Conservation (phyloP, 2,329 filamentous ascomycete species). For the Sporothrix phasma region DNA sequence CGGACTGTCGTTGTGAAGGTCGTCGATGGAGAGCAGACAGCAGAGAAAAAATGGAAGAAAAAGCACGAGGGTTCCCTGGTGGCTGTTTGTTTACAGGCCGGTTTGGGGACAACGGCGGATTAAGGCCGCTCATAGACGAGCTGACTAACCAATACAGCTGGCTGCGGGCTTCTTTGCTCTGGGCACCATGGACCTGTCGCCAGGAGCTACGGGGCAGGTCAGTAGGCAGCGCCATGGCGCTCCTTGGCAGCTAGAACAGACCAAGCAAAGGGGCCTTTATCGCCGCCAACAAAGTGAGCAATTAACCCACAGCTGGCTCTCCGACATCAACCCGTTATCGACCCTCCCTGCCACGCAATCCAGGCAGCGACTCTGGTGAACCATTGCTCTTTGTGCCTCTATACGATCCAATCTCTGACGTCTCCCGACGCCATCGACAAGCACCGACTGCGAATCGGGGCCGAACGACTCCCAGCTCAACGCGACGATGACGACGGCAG, state of each 20-base stretch:
- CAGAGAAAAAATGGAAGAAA: background rate
- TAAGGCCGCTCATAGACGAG: background rate
- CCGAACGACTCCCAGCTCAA: background rate
- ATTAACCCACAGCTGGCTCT: constrained; percentile 4
- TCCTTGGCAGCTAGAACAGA: background rate
- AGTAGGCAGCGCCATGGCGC: constrained; percentile 2
- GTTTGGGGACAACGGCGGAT: background rate
- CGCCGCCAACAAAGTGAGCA: background rate
- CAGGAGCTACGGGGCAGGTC: too few relatives aligned
- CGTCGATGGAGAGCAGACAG: background rate
- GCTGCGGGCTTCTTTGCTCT: background rate
- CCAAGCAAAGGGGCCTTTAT: background rate
- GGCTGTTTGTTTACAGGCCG: constrained; percentile 5
- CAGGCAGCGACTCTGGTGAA: background rate
- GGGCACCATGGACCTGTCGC: background rate
- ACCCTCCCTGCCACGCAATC: background rate
- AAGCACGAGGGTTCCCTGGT: background rate
- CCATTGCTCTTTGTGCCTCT: background rate
- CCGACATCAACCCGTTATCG: background rate
- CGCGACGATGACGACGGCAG: constrained; percentile 31
- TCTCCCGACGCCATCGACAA: background rate
- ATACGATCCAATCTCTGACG: background rate
- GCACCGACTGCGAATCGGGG: background rate
- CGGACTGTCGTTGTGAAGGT: background rate
- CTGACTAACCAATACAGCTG: background rate